Percentiles rank a stretch among this genome's conserved stretches.
phyloP scores from a whole-genome alignment of 2,329 filamentous ascomycete genomes.

The Trichoderma pleuroti region DNA sequence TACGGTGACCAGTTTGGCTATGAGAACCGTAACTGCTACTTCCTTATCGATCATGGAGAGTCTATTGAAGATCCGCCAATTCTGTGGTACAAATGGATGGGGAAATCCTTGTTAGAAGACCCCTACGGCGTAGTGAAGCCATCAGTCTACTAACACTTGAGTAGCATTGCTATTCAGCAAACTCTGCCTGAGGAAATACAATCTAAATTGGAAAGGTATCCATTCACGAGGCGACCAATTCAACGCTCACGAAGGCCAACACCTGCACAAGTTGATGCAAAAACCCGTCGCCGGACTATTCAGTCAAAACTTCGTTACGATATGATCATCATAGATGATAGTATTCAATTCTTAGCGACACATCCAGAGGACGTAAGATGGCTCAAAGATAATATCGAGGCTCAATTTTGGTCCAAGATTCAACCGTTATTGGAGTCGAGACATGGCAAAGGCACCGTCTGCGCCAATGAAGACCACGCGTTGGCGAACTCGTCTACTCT shows the following conservation, averaged over 20 bases:
- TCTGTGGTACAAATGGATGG: background rate
- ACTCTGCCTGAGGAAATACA: background rate
- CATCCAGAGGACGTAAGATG: background rate
- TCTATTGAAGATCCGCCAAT: background rate
- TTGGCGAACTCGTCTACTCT: background rate
- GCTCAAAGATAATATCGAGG: background rate
- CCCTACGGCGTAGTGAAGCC: background rate
- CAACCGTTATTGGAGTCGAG: background rate
- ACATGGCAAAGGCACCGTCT: rapidly evolving
- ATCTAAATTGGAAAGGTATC: background rate
- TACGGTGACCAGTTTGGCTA: background rate
- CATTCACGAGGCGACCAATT: background rate
- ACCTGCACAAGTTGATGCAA: background rate
- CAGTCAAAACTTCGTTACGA: background rate
- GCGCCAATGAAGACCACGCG: background rate
- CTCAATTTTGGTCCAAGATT: background rate
- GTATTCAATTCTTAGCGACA: background rate
- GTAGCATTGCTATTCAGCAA: background rate
- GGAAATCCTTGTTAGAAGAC: background rate
- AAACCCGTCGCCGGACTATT: background rate
- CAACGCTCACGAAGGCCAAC: background rate
- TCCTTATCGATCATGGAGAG: background rate
- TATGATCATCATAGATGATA: background rate
- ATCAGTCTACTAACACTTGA: background rate
- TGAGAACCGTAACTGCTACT: background rate